These are phyloP conservation scores for Xylariaceae sp. DNA, from an alignment of 2,329 filamentous ascomycete species.

Conservation along the genomic window DNA sequence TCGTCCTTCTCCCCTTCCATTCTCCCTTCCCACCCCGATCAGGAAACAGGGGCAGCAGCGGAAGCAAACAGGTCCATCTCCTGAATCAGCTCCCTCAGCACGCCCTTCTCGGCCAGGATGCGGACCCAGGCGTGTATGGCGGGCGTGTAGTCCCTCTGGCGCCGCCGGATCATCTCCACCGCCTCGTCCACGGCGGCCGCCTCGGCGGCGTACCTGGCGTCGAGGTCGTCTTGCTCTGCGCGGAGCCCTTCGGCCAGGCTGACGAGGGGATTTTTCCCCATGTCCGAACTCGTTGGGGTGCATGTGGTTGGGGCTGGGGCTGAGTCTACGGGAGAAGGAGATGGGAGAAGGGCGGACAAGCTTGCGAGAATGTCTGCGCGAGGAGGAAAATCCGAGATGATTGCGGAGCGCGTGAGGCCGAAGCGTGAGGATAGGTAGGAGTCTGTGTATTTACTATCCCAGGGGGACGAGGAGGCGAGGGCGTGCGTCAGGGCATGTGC, in stretches of 20 bases:
- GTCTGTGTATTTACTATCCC: not conserved
- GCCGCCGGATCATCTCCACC: constrained; percentile 46
- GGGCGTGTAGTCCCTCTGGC: constrained; percentile 63
- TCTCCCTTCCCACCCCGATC: too few species aligned
- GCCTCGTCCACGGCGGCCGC: constrained; percentile 38
- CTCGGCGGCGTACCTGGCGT: constrained; percentile 45
- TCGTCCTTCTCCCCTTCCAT: too few species aligned
- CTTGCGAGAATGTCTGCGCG: constrained; percentile 9
- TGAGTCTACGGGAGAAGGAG: too few species aligned
- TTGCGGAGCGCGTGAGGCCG: constrained; percentile 16
- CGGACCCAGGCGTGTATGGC: constrained; percentile 65
- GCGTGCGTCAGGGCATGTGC: too few species aligned
- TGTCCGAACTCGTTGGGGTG: too few species aligned
- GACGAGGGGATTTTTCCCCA: constrained; percentile 5
- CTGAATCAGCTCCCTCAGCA: constrained; percentile 41
- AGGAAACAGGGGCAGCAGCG: not conserved
- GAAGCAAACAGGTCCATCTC: constrained; percentile 12
- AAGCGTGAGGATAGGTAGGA: constrained; percentile 15
- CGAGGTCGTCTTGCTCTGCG: constrained; percentile 37
- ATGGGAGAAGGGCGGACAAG: too few species aligned
- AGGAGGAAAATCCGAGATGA: too few species aligned
- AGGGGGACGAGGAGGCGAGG: too few species aligned
- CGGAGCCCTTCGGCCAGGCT: constrained; percentile 36
- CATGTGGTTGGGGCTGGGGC: too few species aligned
- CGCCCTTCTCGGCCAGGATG: constrained; percentile 61